Percentiles rank a stretch among this genome's conserved stretches.
Conservation (phyloP, 352 stramenopile species). For the Phytophthora palmivora region DNA sequence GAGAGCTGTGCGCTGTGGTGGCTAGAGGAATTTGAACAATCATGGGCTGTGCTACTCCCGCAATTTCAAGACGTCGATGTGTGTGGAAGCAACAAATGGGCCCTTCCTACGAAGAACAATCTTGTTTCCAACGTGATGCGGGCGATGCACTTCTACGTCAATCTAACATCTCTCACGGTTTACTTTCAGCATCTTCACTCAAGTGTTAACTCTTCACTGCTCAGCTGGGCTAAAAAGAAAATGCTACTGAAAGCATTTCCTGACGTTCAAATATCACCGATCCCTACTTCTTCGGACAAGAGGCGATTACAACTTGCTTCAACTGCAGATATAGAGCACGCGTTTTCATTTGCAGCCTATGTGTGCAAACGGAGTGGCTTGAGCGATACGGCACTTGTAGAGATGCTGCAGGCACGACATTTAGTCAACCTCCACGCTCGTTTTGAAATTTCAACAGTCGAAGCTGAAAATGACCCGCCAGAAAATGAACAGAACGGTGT, state of each 20-base stretch:
- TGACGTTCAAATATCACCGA: constrained; percentile 18
- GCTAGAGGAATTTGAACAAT: constrained; percentile 88
- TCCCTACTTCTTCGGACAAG: constrained; percentile 16
- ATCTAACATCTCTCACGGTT: constrained; percentile 85
- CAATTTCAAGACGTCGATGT: constrained; percentile 74
- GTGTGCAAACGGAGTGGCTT: constrained; percentile 86
- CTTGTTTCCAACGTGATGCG: constrained; percentile 53
- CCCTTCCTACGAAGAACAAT: constrained; percentile 21
- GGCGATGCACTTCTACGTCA: constrained; percentile 78
- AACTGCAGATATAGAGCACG: constrained; percentile 82
- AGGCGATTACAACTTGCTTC: constrained; percentile 49
- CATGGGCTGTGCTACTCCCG: constrained; percentile 68
- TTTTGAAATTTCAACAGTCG: constrained; percentile 56
- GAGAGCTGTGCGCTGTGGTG: constrained; percentile 86
- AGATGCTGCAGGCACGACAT: constrained; percentile 88
- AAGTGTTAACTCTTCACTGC: constrained; percentile 63
- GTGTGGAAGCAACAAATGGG: constrained; percentile 16
- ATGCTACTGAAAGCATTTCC: constrained; percentile 38
- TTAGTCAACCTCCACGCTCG: constrained; percentile 80
- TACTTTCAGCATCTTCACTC: constrained; percentile 88
- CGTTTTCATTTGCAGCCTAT: constrained; percentile 83
- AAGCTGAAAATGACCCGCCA: constrained; percentile 22
- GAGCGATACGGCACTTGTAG: constrained; percentile 83
- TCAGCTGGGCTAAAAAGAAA: constrained; percentile 72
- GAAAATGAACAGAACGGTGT: constrained; percentile 7